phyloP scores from a whole-genome alignment of 257 asterid genomes.

The Nicotiana obtusifolia region DNA sequence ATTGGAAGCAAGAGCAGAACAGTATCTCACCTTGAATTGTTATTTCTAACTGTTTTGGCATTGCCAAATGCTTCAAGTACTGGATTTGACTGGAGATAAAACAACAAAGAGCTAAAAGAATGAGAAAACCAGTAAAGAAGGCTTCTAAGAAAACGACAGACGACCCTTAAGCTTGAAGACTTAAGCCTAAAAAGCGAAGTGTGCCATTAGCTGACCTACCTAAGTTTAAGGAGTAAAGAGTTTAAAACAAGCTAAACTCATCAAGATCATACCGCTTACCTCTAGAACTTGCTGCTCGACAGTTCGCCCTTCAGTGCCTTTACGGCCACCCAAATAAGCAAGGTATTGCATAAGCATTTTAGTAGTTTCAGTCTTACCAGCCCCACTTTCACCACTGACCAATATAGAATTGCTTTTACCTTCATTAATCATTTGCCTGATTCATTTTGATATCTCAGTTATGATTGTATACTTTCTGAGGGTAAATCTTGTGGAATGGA shows the following conservation, averaged over 20 bases:
- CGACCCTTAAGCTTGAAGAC: not conserved
- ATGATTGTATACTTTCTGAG: not conserved
- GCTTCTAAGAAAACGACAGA: not conserved
- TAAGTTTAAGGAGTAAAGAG: not conserved
- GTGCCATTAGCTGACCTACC: not conserved
- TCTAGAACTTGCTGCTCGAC: conserved; percentile 25
- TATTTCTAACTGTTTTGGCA: conserved; percentile 24
- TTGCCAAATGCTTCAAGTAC: conserved; percentile 25
- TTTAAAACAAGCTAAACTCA: not conserved
- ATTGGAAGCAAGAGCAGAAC: not conserved
- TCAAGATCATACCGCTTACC: not conserved
- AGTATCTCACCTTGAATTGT: conserved; percentile 18
- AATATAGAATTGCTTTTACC: conserved; percentile 22
- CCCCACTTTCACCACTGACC: conserved; percentile 30
- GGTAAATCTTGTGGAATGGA: not conserved
- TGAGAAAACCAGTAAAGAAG: not conserved
- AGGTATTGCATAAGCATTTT: conserved; percentile 27
- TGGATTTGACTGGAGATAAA: conserved; percentile 25
- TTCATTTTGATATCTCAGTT: not conserved
- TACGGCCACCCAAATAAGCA: conserved; percentile 25
- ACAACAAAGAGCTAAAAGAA: not conserved
- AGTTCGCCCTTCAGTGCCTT: conserved; percentile 20
- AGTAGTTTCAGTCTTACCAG: conserved; percentile 26
- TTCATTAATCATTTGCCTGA: conserved; percentile 23
- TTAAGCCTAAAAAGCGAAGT: conserved; percentile 1